Evolutionary conservation across 2,329 filamentous ascomycete genomes (phyloP).

Genomic region (Pezicula carpinea): DNA sequence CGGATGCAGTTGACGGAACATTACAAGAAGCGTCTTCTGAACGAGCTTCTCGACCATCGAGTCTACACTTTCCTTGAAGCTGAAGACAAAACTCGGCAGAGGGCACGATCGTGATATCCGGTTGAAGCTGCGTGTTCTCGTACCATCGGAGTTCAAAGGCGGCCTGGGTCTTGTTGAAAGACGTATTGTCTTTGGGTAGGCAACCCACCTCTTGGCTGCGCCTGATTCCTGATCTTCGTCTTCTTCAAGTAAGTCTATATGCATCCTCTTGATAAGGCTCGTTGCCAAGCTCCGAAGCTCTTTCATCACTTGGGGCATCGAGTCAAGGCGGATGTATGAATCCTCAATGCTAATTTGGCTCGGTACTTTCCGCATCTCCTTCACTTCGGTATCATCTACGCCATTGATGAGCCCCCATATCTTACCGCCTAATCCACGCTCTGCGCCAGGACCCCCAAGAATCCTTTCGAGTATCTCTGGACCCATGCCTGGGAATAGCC

Average conservation of each 20-base stretch:
- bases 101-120: constrained; percentile 72
- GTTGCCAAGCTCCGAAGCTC: constrained; percentile 65
- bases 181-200: constrained; percentile 75
- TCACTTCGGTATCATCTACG: constrained; percentile 70
- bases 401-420: constrained; percentile 80
- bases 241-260: constrained; percentile 62
- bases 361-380: constrained; percentile 65
- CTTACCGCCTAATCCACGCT: constrained; percentile 65
- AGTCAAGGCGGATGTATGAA: constrained; percentile 72
- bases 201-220: constrained; percentile 58
- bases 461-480: constrained; percentile 62
- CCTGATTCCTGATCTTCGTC: constrained; percentile 14
- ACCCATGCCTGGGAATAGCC: constrained; percentile 57
- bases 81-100: constrained; percentile 71
- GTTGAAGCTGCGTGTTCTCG: constrained; percentile 53
- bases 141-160: constrained; percentile 46
- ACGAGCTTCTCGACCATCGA: constrained; percentile 64
- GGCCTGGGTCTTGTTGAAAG: constrained; percentile 68
- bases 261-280: constrained; percentile 75
- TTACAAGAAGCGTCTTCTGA: constrained; percentile 59
- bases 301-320: constrained; percentile 55
- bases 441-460: constrained; percentile 64
- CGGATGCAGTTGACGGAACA: constrained; percentile 71
- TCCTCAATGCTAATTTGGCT: constrained; percentile 94
- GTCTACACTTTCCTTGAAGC: constrained; percentile 51